Evolutionary conservation across 2,329 filamentous ascomycete genomes (phyloP), one percentile per base, ranked within the genome.

Genomic region (Colletotrichum sp.): DNA sequence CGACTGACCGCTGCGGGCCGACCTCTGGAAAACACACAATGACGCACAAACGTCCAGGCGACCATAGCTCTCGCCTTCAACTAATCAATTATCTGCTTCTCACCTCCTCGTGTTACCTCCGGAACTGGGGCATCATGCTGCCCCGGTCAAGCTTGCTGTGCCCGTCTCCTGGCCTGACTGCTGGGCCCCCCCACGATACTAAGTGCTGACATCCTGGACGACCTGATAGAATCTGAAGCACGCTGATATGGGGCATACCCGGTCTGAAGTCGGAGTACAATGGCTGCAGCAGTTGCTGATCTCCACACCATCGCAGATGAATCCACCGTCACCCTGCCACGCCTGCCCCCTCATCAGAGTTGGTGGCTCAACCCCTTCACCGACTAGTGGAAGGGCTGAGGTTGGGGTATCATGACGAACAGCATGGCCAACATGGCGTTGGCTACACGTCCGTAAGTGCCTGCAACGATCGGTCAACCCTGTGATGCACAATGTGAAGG

Each of bases 271-370:
- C 64, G 64, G 71, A 73, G 65, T 60, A 75, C 73, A 75, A 75
- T 75, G 64, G 70, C 69, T 69, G 43, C 70, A 73, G 63, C 57
- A 65, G 48, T n/a, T 57, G 63, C 70, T 75, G 64, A 75, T 73
- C 57, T 48, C 73, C 73, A 69, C 73, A 48, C 43, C 63, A 67
- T 65, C 48, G 64, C 64, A 68, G 70, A 60, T 48, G 59, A 73
- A 48, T 43, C 69, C 70, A 68, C 64, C 15, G 24, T 64, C 43
- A 68, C 70, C 59, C 64, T 75, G 70, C 48, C 70, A 65, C 34
- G 39, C 70, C 65, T 16, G 18, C 39, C 34, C 66, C 34, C 67
- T 52, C 57, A 65, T 30, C 70, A 59, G 16, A 57, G 34, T n/a
- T 39, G 59, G 43, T 39, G 69, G 26, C 59, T 71, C 73, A 52